Evolutionary conservation across 2,329 filamentous ascomycete genomes (phyloP).

Genomic region (Ophiocordyceps camponoti-rufipedis): DNA sequence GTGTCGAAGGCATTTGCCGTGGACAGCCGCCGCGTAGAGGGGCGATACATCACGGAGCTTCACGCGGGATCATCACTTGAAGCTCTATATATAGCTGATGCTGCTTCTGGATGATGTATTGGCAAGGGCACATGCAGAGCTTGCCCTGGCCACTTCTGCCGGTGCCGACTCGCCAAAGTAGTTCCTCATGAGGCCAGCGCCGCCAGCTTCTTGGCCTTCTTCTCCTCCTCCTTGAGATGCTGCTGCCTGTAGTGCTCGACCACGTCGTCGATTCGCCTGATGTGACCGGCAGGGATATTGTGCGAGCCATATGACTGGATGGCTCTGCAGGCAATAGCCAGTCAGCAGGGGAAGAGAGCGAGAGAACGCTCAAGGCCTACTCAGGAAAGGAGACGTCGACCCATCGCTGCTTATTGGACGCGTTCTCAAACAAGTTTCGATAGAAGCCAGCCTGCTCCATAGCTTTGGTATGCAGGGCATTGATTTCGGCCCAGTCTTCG

Average conservation of each 20-base stretch:
- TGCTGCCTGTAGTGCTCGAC: conserved; percentile 38
- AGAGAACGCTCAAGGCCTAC: conserved; percentile 20
- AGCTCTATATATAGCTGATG: too few species aligned
- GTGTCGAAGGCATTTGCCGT: too few species aligned
- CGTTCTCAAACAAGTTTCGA: conserved; percentile 33
- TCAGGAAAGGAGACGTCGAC: conserved; percentile 38
- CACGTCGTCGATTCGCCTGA: conserved; percentile 34
- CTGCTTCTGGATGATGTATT: too few species aligned
- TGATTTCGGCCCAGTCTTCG: conserved; percentile 32
- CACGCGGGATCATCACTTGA: too few species aligned
- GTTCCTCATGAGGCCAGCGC: conserved; percentile 13
- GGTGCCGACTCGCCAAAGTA: background rate
- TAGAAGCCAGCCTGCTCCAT: conserved; percentile 39
- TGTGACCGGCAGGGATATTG: conserved; percentile 37
- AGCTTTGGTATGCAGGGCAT: conserved; percentile 30
- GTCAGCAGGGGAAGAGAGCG: background rate
- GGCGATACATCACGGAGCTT: too few species aligned
- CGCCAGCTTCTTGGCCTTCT: conserved; percentile 31
- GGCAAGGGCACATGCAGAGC: background rate
- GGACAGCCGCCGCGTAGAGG: too few species aligned
- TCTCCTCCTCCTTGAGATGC: conserved; percentile 34
- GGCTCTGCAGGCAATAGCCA: conserved; percentile 16
- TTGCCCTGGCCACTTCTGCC: background rate
- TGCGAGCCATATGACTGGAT: conserved; percentile 29
- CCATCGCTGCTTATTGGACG: conserved; percentile 21